Evolutionary conservation across 2,329 filamentous ascomycete genomes (phyloP), one percentile per base, ranked within the genome.

Genomic region (Paecilomyces fulvus): DNA sequence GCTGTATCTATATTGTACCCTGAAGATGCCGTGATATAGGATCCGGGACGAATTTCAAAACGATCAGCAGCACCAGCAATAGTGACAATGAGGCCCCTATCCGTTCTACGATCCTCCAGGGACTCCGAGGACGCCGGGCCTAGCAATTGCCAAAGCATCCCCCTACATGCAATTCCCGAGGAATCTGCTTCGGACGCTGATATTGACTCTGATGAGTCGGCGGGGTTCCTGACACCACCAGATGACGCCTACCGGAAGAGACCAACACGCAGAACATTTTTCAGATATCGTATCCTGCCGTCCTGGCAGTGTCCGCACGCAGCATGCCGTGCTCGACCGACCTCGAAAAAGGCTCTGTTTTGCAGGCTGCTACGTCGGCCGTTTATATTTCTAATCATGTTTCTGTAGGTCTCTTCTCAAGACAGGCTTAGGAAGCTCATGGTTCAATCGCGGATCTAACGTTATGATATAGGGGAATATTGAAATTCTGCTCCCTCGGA

Each of bases 401-500:
- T 43, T n/a, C 37, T 43, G 37, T 43, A 43, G 17, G 37, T 43
- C 25, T 28, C 25, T 28, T 28, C 25, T 28, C 25, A 28, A 28
- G 7, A 28, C 7, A 28, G 25, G 2, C 25, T 28, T 7, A 3
- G 25, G 25, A 28, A 28, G 25, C 25, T 28, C 4, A 7, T 7
- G 25, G 25, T 28, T 28, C 25, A 28, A 28, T 28, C 5, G 25
- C 25, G 25, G 25, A 28, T 28, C 25, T 28, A 28, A 28, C 25
- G 25, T 28, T 6, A 28, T 28, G 4, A 28, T 31, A 31, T 12
- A 58, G 57, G 30, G 57, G 57, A 31, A 12, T 54, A 2, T n/a
- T 56, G 10, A 58, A 58, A 28, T 17, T 58, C 17, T 25, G 56
- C 7, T 54, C 51, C 10, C 53, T 58, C 21, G 30, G 21, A 8